A percentile compares a stretch with the other conserved stretches of the same genome.
phyloP scores from a whole-genome alignment of 495 filamentous ascomycete genomes.

The Penicillium paradoxum region DNA sequence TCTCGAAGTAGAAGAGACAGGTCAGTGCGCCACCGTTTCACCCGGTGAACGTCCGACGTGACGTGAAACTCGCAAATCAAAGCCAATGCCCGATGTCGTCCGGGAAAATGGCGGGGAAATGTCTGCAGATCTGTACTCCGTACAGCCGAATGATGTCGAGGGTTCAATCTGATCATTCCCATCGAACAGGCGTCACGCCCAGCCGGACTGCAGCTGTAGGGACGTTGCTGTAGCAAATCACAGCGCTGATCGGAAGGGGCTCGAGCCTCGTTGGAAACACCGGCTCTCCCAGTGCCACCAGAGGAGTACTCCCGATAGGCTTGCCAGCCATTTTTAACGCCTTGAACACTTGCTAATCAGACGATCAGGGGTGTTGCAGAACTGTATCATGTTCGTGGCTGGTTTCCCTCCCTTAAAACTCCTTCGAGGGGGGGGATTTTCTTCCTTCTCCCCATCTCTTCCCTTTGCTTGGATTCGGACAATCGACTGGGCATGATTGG shows the following conservation, averaged over 20 bases:
- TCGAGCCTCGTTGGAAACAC: slow-evolving; percentile 15
- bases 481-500: background rate
- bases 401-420: background rate
- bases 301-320: slow-evolving; percentile 17
- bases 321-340: background rate
- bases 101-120: too few relatives aligned
- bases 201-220: slow-evolving; percentile 10
- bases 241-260: background rate
- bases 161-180: slow-evolving; percentile 2
- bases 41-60: background rate
- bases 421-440: background rate
- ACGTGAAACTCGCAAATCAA: background rate
- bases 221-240: slow-evolving; percentile 12
- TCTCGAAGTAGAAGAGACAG: background rate
- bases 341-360: slow-evolving; percentile 6
- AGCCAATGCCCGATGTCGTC: background rate
- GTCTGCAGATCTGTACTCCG: too few relatives aligned
- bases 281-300: background rate
- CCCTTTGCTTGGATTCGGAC: background rate
- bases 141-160: too few relatives aligned
- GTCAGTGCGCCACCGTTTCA: background rate
- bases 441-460: background rate
- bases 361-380: slow-evolving; percentile 2
- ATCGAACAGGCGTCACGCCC: slow-evolving; percentile 19
- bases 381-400: background rate